These are phyloP conservation scores for Pseudoscleropodium purum DNA, from an alignment of 225 moss, liverwort and hornwort species.

Conservation along the genomic window DNA sequence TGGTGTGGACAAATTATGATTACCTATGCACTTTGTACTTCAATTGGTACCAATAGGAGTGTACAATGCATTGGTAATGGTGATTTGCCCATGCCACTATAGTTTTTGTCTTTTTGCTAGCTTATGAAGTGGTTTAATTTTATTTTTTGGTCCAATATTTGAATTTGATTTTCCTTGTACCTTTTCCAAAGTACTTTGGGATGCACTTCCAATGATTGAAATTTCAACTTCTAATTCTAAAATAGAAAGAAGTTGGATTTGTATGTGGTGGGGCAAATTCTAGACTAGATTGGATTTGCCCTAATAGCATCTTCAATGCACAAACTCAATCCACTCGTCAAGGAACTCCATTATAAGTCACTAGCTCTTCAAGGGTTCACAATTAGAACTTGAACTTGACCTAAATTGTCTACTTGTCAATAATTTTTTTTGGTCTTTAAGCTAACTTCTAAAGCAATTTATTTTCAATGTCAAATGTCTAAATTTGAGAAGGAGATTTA, in stretches of 20 bases:
- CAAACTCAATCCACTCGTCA: neutral
- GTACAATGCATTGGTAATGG: neutral
- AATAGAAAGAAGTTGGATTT: neutral
- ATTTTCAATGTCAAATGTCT: neutral
- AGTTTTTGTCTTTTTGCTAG: neutral
- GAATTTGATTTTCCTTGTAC: neutral
- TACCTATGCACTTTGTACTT: neutral
- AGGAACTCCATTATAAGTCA: neutral
- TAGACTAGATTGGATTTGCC: accelerated
- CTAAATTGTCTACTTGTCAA: neutral
- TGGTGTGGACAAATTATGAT: accelerated
- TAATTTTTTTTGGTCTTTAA: neutral
- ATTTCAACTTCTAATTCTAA: neutral
- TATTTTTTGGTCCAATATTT: neutral
- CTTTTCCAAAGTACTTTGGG: neutral
- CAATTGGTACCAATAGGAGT: neutral
- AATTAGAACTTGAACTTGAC: neutral
- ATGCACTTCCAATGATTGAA: neutral
- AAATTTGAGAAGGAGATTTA: accelerated
- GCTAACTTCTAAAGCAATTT: accelerated
- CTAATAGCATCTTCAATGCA: neutral
- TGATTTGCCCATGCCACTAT: neutral
- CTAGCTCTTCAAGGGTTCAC: neutral
- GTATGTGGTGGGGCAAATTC: accelerated
- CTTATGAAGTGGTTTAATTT: neutral